Evolutionary conservation across 129 eudicot genomes (phyloP), one percentile per base, ranked within the genome.

Genomic region (Silybum marianum): DNA sequence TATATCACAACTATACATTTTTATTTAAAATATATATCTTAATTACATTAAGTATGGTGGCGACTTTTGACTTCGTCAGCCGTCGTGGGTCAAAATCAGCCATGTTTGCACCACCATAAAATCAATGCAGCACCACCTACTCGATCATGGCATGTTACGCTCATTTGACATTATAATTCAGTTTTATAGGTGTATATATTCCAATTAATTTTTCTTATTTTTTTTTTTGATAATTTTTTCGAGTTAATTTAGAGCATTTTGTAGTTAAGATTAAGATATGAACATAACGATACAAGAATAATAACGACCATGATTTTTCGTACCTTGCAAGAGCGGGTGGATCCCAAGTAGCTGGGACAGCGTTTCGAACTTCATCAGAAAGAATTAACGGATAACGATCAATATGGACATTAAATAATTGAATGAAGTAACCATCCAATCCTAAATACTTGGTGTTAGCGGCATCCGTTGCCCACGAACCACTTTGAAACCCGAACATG

Each of bases 281-380:
- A 58, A 58, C 66, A 6, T 12, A 32, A 48, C 0, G 12, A 38
- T 3, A 60, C 3, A 46, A 14, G 2, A 39, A 10, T 12, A 39
- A 10, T 12, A 8, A 24, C 42, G 42, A 36, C 36, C 28, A 71
- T 21, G 3, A 13, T 26, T 13, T 2, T 40, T 2, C 7, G 48
- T 83, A 95, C 98, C 98, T 92, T 9, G 98, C 97, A 46, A 92
- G 88, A 54, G 94, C 96, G 66, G 89, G 77, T 28, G 98, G 98
- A 88, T 95, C 97, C 98, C 98, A 92, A 22, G 85, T 88, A 0
- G 94, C 80, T 69, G 98, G 98, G 81, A 95, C 97, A 2, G 85
- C 94, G 71, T 92, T 89, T 68, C 89, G 83, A 1, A 95, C 97
- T 76, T 95, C 84, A 78, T 92, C 91, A 1, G 87, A 85, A 2